Evolutionary conservation across 148 eudicot species (phyloP).

Genomic region (Diospyros lotus): DNA sequence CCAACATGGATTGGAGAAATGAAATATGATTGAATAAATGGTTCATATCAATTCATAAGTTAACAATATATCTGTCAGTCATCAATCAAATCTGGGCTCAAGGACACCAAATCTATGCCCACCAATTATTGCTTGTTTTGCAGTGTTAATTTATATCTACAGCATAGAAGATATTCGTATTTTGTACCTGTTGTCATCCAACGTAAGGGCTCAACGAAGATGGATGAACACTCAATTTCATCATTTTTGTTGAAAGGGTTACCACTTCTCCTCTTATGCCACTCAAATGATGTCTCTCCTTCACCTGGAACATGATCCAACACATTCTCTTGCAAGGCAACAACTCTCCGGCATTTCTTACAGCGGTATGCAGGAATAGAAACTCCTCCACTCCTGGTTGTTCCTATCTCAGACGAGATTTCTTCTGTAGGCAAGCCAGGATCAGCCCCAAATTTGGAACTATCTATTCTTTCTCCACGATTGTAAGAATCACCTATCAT

Average conservation of each 20-base stretch:
- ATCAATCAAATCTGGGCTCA: background rate
- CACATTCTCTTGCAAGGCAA: conserved; percentile 75
- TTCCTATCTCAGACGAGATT: conserved; percentile 33
- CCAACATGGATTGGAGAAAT: background rate
- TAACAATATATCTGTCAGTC: background rate
- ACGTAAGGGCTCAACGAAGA: conserved; percentile 86
- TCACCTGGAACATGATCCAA: conserved; percentile 86
- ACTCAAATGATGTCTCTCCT: conserved; percentile 78
- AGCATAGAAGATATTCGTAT: background rate
- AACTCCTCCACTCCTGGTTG: conserved; percentile 22
- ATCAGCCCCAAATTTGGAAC: conserved; percentile 77
- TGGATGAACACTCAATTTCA: conserved; percentile 75
- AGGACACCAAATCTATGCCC: background rate
- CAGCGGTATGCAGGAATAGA: conserved; percentile 65
- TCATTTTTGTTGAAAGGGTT: conserved; percentile 48
- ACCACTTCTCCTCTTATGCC: conserved; percentile 77
- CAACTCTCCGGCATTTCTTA: conserved; percentile 88
- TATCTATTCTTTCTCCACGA: conserved; percentile 74
- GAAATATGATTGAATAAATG: background rate
- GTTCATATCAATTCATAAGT: background rate
- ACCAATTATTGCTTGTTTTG: background rate
- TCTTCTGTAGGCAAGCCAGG: conserved; percentile 58
- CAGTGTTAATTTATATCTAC: background rate
- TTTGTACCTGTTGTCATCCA: conserved; percentile 88
- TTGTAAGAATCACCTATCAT: conserved; percentile 69